Base-by-base conservation (phyloP, 768 basidiomycete species). In the Naganishia antarctica region DNA sequence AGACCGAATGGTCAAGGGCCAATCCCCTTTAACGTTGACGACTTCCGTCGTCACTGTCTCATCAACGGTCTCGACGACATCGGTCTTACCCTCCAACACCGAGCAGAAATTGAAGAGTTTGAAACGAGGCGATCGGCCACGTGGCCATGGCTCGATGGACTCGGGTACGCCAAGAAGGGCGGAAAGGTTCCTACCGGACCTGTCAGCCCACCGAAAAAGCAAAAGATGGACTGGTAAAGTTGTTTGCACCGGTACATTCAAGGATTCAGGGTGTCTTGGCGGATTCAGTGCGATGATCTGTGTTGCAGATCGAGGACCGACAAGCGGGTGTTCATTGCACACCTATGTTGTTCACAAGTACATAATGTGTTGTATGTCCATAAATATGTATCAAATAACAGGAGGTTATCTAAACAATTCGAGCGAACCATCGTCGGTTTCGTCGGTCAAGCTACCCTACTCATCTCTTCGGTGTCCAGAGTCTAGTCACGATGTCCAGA, bases 71-170 rank as follows among this genome's bases (percentile, higher is more conserved):
- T 98, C 69, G 96, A 99, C 76, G 96, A 97, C 73, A 94, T 99
- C 68, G 92, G 88, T 45, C 81, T 99, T 78, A 99, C 96, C 46
- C 81, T 99, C 81, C 86, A 90, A 77, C 86, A 86, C 75, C 85
- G 81, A 32, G 80, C 80, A 11, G 76, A 82, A n/a, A 96, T 99
- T 68, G 81, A 82, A 65, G 70, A 77, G 45, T 99, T 97, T 71
- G 96, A 99, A 82, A 73, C 82, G 72, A 83, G 83, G 71, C 79
- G 96, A 69, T 87, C 85, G 28, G 80, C 84, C 72, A 75, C 80
- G 64, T 98, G 92, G 91, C 89, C 96, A 5, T 99, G 96, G 96
- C 79, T 97, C 75, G 90, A 99, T 73, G 96, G 94, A 37, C 89
- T 94, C 67, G 91, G 91, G 28, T 96, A 91, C 79, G 78, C 73